Conservation (phyloP, 2,329 filamentous ascomycete species). For the Fusarium beomiforme region DNA sequence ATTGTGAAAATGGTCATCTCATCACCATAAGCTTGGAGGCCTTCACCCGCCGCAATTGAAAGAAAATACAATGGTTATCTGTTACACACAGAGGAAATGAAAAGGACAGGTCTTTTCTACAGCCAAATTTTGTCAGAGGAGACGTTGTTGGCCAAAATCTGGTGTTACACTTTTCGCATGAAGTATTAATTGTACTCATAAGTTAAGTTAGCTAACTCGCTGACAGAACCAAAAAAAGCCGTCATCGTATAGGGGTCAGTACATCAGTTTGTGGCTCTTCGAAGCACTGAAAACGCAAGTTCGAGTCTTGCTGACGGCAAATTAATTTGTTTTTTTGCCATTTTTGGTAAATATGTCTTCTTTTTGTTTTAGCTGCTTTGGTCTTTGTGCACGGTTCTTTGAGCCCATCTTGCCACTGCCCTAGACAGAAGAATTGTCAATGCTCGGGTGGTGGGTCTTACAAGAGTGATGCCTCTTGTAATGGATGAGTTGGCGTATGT, state of each 20-base stretch:
- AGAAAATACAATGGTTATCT: not conserved
- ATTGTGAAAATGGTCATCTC: not conserved
- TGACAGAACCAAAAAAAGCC: slow-evolving; percentile 14
- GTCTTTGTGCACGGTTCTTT: slow-evolving; percentile 6
- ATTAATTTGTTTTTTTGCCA: slow-evolving; percentile 1
- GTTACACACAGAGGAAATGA: too few species aligned
- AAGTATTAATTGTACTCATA: not conserved
- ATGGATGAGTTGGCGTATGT: too few species aligned
- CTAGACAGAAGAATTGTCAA: not conserved
- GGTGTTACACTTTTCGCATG: not conserved
- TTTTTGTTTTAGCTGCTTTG: not conserved
- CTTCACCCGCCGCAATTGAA: too few species aligned
- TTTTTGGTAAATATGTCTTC: not conserved
- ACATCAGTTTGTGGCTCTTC: slow-evolving; percentile 37
- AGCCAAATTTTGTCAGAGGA: not conserved
- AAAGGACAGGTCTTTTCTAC: not conserved
- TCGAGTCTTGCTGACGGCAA: slow-evolving; percentile 40
- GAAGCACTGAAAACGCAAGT: slow-evolving; percentile 41
- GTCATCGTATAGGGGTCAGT: slow-evolving; percentile 40
- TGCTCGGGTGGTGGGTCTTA: not conserved
- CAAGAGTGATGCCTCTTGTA: not conserved
- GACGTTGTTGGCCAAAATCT: not conserved
- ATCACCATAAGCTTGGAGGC: not conserved
- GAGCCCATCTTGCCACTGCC: not conserved
- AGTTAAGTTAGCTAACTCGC: accelerated